Conservation (phyloP, 257 asterid species). For the Scutellaria barbata region DNA sequence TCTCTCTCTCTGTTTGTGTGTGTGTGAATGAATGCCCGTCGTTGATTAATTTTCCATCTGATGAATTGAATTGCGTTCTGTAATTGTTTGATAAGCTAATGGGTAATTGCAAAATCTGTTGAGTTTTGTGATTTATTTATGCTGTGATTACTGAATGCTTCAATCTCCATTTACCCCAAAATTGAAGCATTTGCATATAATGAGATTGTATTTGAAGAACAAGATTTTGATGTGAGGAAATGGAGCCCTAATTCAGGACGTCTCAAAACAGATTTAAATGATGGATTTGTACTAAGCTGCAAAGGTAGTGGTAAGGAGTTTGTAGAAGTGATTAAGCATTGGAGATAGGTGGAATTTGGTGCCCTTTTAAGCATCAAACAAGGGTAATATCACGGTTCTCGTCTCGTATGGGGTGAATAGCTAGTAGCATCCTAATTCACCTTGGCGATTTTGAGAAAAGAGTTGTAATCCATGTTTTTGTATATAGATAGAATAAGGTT, state of each 20-base stretch:
- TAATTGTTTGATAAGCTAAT: conserved; percentile 19
- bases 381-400: background rate
- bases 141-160: background rate
- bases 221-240: conserved; percentile 7
- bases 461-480: background rate
- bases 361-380: background rate
- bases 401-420: background rate
- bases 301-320: background rate
- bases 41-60: background rate
- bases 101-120: background rate
- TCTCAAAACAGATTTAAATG: background rate
- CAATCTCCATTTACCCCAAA: background rate
- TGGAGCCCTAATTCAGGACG: background rate
- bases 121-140: background rate
- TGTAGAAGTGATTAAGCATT: background rate
- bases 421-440: background rate
- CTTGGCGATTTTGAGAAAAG: background rate
- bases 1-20: background rate
- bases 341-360: background rate
- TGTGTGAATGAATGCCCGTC: background rate
- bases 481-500: background rate
- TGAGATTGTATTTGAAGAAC: background rate
- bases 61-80: background rate
- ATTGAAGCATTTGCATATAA: background rate
- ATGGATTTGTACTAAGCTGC: no score